These are phyloP conservation scores for Mortierella sp. DNA, from an alignment of 371 early-diverging fungal genomes.

Conservation along the genomic window DNA sequence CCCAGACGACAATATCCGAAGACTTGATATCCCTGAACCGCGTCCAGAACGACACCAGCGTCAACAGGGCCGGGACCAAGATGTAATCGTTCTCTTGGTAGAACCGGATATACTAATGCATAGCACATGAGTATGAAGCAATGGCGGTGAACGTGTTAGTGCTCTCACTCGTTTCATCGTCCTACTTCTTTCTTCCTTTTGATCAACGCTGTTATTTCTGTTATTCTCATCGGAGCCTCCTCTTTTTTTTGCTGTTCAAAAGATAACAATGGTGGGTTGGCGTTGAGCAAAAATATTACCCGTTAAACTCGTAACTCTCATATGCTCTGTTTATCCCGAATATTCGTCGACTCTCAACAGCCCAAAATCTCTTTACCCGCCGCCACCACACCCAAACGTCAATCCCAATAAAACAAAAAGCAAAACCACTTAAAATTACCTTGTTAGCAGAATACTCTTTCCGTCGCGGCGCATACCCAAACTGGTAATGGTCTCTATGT, in stretches of 20 bases:
- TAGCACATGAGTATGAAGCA: neutral
- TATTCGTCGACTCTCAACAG: constrained; percentile 4
- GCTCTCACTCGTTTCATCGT: no score
- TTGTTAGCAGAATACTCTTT: constrained; percentile 52
- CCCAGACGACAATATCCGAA: constrained; percentile 88
- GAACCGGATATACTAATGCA: constrained; percentile 57
- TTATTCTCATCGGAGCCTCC: no score
- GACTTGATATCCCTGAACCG: constrained; percentile 85
- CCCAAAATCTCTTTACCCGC: neutral
- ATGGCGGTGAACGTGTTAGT: neutral
- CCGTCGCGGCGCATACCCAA: constrained; percentile 11
- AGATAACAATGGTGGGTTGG: no score
- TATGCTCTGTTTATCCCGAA: neutral
- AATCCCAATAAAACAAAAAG: neutral
- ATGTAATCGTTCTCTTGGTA: constrained; percentile 66
- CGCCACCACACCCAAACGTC: neutral
- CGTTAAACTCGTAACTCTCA: neutral
- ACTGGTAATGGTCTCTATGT: constrained; percentile 27
- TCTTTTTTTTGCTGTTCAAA: no score
- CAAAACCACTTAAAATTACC: constrained; percentile 15
- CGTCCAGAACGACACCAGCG: constrained; percentile 80
- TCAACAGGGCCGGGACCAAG: constrained; percentile 69
- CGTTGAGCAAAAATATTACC: no score
- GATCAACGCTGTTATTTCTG: no score
- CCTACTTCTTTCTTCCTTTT: no score